These are phyloP conservation scores for Camellia sinensis DNA, from an alignment of 148 eudicot species.

Conservation along the genomic window DNA sequence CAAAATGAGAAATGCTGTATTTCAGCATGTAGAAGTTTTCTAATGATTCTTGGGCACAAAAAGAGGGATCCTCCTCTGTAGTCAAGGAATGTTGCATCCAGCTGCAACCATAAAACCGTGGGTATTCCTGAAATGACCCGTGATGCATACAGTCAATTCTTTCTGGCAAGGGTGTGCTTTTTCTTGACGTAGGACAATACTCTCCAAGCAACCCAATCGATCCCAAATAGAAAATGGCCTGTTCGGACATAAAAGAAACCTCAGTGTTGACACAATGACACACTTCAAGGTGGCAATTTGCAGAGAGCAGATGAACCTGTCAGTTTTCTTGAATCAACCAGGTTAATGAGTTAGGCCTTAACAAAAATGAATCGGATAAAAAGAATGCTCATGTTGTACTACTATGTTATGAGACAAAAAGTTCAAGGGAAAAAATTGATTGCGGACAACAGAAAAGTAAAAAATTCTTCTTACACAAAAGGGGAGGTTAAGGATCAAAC, in stretches of 20 bases:
- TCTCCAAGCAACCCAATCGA: constrained; percentile 82
- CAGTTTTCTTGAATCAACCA: constrained; percentile 13
- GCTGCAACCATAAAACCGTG: constrained; percentile 43
- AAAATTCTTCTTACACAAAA: not conserved
- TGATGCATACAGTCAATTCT: constrained; percentile 60
- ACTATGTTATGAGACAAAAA: not conserved
- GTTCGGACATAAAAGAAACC: constrained; percentile 83
- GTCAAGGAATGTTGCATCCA: constrained; percentile 41
- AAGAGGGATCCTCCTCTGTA: constrained; percentile 9
- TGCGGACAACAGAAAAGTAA: not conserved
- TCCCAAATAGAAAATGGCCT: constrained; percentile 51
- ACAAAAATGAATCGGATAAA: not conserved
- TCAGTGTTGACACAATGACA: constrained; percentile 32
- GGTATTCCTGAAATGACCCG: constrained; percentile 32
- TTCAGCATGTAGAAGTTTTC: constrained; percentile 17
- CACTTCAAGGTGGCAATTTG: constrained; percentile 18
- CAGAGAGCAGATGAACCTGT: constrained; percentile 8
- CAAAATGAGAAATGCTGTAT: constrained; percentile 2
- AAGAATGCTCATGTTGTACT: not conserved
- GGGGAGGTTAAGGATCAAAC: not conserved
- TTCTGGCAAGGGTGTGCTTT: constrained; percentile 29
- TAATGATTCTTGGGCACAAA: constrained; percentile 25
- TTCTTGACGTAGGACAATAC: constrained; percentile 57
- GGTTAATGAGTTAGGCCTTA: not conserved
- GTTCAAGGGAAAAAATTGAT: not conserved